Base-by-base conservation (phyloP, 441 rosid species). In the Eutrema salsugineum region DNA sequence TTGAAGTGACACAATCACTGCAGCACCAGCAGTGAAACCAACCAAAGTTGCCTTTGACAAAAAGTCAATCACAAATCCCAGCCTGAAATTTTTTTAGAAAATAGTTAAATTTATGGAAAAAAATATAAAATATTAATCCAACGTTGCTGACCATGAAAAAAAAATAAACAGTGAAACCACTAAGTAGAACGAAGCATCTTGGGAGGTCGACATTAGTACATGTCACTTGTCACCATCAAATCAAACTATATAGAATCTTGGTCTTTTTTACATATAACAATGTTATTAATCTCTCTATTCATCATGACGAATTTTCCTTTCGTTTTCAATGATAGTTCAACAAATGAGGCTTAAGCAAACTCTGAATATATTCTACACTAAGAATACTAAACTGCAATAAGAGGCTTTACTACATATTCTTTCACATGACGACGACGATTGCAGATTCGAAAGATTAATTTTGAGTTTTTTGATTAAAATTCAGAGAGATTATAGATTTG, bases 11-110 rank as follows among this genome's bases (percentile, higher is more conserved):
- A 95, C 98, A 61, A 95, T 93, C 50, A 95, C 79, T 19, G 99
- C 99, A 27, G 99, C 99, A 22, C 98, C 99, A 44, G 99, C 98
- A 88, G 88, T 95, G 83, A 95, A 95, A 60, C 99, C 99, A 35
- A 93, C 75, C 57, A 95, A 86, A 8, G 97, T 95, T 24, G 98
- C 98, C 86, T 88, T 91, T 14, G 99, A 95, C 22, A 95, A 87
- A 70, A 95, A 95, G 83, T 95, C 98, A 32, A 95, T 95, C 42
- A 91, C 60, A 80, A 93, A 95, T 2, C 99, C 99, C 58, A 95
- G 81, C 90, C 99, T 94, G 92, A 17, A 70, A 77, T 70, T n/a
- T n/a, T n/a, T n/a, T n/a, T 16, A 19, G 2, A 17, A 35, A 53
- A 35, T n/a, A 38, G 42, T 47, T 46, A 33, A 65, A 36, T 53